Evolutionary conservation across 345 rosid genomes (phyloP).

Genomic region (Draba incana): DNA sequence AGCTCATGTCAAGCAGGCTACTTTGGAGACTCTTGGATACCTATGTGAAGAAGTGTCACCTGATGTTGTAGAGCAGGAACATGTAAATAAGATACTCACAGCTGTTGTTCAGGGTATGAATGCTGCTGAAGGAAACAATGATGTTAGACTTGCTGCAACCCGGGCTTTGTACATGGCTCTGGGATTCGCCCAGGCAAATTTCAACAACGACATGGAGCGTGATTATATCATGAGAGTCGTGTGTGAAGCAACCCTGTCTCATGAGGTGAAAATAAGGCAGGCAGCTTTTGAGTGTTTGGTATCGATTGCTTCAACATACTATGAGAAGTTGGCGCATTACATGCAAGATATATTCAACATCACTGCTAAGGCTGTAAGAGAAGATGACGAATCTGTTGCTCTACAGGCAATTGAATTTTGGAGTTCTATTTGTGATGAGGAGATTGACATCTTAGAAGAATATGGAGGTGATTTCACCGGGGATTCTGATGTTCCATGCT

Average conservation of each 20-base stretch:
- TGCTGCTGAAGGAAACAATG: constrained; percentile 56
- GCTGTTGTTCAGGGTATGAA: constrained; percentile 75
- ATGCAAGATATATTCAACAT: constrained; percentile 63
- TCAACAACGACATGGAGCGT: constrained; percentile 68
- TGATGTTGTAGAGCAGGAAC: constrained; percentile 73
- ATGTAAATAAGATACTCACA: constrained; percentile 74
- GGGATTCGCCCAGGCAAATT: constrained; percentile 75
- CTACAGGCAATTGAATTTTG: constrained; percentile 74
- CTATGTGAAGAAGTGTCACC: constrained; percentile 79
- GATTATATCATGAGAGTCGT: constrained; percentile 72
- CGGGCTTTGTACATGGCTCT: constrained; percentile 63
- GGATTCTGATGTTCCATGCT: constrained; percentile 61
- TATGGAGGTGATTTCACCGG: constrained; percentile 55
- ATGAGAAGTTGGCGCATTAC: constrained; percentile 55
- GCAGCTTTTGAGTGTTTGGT: constrained; percentile 74
- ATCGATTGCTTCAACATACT: constrained; percentile 65
- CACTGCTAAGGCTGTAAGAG: constrained; percentile 63
- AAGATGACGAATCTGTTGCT: constrained; percentile 65
- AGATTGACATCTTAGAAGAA: constrained; percentile 66
- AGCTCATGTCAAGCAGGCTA: constrained; percentile 70
- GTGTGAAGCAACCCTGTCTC: constrained; percentile 62
- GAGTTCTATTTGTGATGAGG: constrained; percentile 75
- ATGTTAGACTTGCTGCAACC: constrained; percentile 69
- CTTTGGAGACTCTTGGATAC: constrained; percentile 79
- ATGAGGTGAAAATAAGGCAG: constrained; percentile 61